A percentile compares a stretch with the other conserved stretches of the same genome.
Conservation (phyloP, 768 basidiomycete genomes). For the Lyophyllum semitale region DNA sequence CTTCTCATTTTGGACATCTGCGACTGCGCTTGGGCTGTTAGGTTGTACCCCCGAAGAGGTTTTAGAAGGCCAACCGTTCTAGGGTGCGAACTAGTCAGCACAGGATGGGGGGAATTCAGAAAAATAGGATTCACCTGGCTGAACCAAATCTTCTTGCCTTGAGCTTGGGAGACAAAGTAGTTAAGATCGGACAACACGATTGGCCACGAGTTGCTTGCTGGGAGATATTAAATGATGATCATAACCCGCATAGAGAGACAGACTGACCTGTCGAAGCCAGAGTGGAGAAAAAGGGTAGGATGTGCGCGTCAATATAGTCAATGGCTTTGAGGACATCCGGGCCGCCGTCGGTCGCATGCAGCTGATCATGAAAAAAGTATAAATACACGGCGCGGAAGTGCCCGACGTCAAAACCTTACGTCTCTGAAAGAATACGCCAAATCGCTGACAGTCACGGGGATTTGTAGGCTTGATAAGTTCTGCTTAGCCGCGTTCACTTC, state of each 20-base stretch:
- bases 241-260: no score
- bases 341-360: slow-evolving; percentile 50
- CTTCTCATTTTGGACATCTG: slow-evolving; percentile 61
- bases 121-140: slow-evolving; percentile 51
- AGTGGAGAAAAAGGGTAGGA: slow-evolving; percentile 68
- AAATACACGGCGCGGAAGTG: neutral
- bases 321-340: slow-evolving; percentile 57
- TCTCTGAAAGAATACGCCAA: slow-evolving; percentile 60
- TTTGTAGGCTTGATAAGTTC: slow-evolving; percentile 51
- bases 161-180: slow-evolving; percentile 66
- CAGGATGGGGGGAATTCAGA: neutral
- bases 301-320: slow-evolving; percentile 68
- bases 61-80: slow-evolving; percentile 81
- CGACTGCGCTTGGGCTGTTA: slow-evolving; percentile 62
- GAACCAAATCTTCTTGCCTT: slow-evolving; percentile 75
- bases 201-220: slow-evolving; percentile 66
- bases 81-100: neutral
- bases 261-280: slow-evolving; percentile 54
- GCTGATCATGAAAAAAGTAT: slow-evolving; percentile 8
- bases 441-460: slow-evolving; percentile 71
- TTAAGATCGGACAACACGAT: slow-evolving; percentile 58
- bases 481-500: slow-evolving; percentile 53
- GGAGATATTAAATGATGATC: no score
- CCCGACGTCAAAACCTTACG: slow-evolving; percentile 18
- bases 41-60: slow-evolving; percentile 64